phyloP scores from a whole-genome alignment of 306 rosid species.

The Neltuma alba region DNA sequence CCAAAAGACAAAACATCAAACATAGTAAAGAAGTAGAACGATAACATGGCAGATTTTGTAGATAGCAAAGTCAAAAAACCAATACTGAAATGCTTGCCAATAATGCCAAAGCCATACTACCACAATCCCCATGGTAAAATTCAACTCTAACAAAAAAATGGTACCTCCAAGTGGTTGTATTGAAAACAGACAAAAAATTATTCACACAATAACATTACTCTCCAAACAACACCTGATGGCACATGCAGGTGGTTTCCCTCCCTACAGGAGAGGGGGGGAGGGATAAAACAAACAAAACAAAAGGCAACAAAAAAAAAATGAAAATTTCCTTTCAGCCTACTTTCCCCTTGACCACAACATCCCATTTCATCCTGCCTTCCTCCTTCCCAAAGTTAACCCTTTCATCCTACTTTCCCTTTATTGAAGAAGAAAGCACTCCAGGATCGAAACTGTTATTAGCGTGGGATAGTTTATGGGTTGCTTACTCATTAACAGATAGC shows the following conservation, averaged over 20 bases:
- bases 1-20: background rate
- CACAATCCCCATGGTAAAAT: background rate
- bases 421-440: background rate
- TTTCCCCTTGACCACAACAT: background rate
- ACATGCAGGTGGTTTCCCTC: background rate
- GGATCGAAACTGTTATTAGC: background rate
- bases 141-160: background rate
- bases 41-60: background rate
- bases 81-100: background rate
- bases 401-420: background rate
- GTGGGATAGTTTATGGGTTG: background rate
- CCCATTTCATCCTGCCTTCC: background rate
- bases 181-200: background rate
- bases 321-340: background rate
- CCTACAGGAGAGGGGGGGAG: background rate
- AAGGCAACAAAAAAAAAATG: background rate
- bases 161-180: background rate
- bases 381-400: background rate
- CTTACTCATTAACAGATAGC: background rate
- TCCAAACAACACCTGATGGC: background rate
- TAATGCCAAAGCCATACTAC: background rate
- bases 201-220: background rate
- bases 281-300: background rate
- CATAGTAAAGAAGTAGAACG: conserved; percentile 14
- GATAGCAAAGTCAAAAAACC: background rate